phyloP scores from a whole-genome alignment of 2,329 filamentous ascomycete genomes.

The Graphium sp. region DNA sequence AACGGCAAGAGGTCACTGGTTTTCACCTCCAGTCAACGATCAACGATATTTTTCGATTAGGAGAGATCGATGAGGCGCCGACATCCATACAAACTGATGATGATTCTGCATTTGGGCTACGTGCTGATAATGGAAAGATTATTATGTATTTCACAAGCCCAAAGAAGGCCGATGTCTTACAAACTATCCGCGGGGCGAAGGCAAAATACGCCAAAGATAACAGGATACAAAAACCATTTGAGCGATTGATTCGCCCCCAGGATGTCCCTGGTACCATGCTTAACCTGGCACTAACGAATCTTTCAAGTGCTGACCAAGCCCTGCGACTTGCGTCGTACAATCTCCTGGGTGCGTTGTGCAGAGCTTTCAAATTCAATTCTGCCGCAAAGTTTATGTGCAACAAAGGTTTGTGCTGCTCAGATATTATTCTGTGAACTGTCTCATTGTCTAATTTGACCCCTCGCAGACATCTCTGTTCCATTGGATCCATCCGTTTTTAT shows the following conservation, averaged over 20 bases:
- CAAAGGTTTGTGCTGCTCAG: constrained; percentile 28
- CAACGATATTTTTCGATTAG: constrained; percentile 53
- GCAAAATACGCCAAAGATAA: constrained; percentile 47
- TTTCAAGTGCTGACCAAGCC: constrained; percentile 42
- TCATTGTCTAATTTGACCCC: neutral
- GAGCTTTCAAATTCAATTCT: constrained; percentile 49
- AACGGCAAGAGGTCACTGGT: constrained; percentile 51
- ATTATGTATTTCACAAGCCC: constrained; percentile 57
- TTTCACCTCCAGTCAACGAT: constrained; percentile 45
- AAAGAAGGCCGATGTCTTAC: constrained; percentile 44
- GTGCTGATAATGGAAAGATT: constrained; percentile 52
- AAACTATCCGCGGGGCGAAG: constrained; percentile 46
- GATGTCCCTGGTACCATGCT: constrained; percentile 54
- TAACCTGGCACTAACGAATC: constrained; percentile 50
- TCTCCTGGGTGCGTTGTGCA: constrained; percentile 47
- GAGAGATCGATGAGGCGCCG: constrained; percentile 50
- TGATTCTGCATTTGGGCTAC: constrained; percentile 48
- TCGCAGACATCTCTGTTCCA: constrained; percentile 42
- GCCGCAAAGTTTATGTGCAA: constrained; percentile 44
- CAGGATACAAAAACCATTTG: constrained; percentile 41
- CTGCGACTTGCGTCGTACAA: constrained; percentile 51
- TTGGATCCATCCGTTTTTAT: constrained; percentile 47
- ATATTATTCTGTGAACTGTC: neutral
- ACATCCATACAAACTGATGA: constrained; percentile 49
- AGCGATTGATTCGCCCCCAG: constrained; percentile 50